phyloP scores from a whole-genome alignment of 2,329 filamentous ascomycete genomes.

The Trichoderma koningii region DNA sequence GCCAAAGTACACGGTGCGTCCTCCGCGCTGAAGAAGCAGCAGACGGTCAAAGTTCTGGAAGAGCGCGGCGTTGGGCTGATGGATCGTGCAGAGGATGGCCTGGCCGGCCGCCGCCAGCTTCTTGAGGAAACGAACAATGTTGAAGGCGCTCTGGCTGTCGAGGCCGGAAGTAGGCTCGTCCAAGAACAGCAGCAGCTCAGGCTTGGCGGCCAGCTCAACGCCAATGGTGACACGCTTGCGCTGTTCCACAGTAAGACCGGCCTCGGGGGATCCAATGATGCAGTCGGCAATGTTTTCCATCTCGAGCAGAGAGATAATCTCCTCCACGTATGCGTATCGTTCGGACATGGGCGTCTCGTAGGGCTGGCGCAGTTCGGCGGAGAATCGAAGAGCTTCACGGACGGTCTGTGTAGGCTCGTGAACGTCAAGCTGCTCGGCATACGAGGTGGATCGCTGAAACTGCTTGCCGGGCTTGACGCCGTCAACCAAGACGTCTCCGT shows the following conservation, averaged over 20 bases:
- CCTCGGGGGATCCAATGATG: constrained; percentile 62
- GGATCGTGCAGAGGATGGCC: constrained; percentile 87
- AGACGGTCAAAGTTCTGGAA: constrained; percentile 89
- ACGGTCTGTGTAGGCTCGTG: constrained; percentile 65
- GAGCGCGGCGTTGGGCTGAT: constrained; percentile 82
- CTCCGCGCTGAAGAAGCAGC: constrained; percentile 74
- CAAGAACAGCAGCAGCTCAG: constrained; percentile 73
- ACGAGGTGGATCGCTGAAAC: constrained; percentile 63
- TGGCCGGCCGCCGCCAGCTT: constrained; percentile 79
- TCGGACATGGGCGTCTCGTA: constrained; percentile 55
- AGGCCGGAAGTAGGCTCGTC: constrained; percentile 79
- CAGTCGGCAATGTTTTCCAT: constrained; percentile 62
- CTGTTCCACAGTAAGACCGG: constrained; percentile 69
- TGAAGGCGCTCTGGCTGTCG: constrained; percentile 64
- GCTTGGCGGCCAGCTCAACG: constrained; percentile 84
- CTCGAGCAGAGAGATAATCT: constrained; percentile 60
- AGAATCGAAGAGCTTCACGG: constrained; percentile 64
- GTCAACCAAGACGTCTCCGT: constrained; percentile 60
- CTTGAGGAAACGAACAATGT: constrained; percentile 75
- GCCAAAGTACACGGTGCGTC: constrained; percentile 82
- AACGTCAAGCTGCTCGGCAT: constrained; percentile 64
- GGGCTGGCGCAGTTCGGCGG: constrained; percentile 61
- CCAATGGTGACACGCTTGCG: constrained; percentile 84
- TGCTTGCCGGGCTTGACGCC: constrained; percentile 58
- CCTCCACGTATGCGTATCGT: constrained; percentile 62